Conservation (phyloP, 352 stramenopile genomes). For the Phytophthora kernoviae region DNA sequence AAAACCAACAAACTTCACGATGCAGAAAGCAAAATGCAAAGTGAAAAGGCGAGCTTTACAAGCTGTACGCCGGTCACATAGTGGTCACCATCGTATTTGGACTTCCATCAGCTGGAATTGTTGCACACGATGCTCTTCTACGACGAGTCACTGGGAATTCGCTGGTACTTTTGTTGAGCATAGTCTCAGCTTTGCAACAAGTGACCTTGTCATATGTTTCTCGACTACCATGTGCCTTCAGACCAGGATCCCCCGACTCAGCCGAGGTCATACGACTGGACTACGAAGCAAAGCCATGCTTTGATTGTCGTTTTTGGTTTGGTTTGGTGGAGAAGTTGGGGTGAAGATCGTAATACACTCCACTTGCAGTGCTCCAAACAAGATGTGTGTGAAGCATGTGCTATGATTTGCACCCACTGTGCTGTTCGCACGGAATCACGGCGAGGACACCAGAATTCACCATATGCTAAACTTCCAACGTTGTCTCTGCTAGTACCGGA, state of each 20-base stretch:
- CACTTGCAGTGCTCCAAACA: no score
- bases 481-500: no score
- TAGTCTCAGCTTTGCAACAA: not conserved
- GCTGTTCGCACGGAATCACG: no score
- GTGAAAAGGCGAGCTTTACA: conserved; percentile 1
- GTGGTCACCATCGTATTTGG: not conserved
- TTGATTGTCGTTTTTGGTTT: no score
- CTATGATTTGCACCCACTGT: no score
- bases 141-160: not conserved
- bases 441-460: no score
- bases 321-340: no score
- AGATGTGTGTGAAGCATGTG: no score
- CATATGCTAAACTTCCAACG: no score
- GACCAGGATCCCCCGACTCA: conserved; percentile 1
- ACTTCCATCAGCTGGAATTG: not conserved
- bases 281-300: no score
- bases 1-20: not conserved
- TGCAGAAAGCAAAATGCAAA: conserved; percentile 18
- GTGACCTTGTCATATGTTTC: not conserved
- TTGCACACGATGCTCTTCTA: not conserved
- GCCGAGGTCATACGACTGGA: no score
- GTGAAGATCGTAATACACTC: no score
- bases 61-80: not conserved
- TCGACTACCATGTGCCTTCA: not conserved
- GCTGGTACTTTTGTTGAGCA: not conserved